Conservation (phyloP, 306 rosid genomes). For the Cucurbita pepo region DNA sequence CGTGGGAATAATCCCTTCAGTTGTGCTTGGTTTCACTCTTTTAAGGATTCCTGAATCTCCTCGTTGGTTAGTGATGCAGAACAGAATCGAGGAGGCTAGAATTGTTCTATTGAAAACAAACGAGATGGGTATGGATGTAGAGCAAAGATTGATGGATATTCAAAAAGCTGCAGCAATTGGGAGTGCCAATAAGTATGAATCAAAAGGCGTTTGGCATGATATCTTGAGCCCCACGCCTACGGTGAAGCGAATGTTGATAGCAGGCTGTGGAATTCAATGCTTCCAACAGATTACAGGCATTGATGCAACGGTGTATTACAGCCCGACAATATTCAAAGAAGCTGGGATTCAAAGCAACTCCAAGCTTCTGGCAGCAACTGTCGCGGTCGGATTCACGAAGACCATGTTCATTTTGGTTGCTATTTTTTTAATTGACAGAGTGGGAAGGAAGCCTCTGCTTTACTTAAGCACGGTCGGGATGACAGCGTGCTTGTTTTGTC, state of each 20-base stretch:
- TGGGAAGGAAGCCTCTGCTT: slow-evolving; percentile 81
- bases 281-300: slow-evolving; percentile 91
- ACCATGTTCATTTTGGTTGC: slow-evolving; percentile 66
- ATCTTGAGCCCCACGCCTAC: slow-evolving; percentile 60
- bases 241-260: slow-evolving; percentile 53
- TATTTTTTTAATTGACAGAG: slow-evolving; percentile 52
- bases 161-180: slow-evolving; percentile 41
- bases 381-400: slow-evolving; percentile 73
- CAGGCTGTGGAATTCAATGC: slow-evolving; percentile 84
- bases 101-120: slow-evolving; percentile 54
- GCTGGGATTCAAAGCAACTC: slow-evolving; percentile 55
- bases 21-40: slow-evolving; percentile 72
- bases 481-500: slow-evolving; percentile 69
- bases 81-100: slow-evolving; percentile 74
- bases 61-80: slow-evolving; percentile 70
- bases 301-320: slow-evolving; percentile 85
- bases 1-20: slow-evolving; percentile 67
- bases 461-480: slow-evolving; percentile 76
- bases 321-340: slow-evolving; percentile 64
- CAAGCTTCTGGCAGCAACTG: slow-evolving; percentile 68
- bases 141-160: slow-evolving; percentile 72
- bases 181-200: slow-evolving; percentile 33
- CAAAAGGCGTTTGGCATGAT: slow-evolving; percentile 55
- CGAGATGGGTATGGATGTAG: slow-evolving; percentile 56
- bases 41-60: slow-evolving; percentile 81